phyloP scores from a whole-genome alignment of 2,329 filamentous ascomycete genomes.

The Colletotrichum destructivum region DNA sequence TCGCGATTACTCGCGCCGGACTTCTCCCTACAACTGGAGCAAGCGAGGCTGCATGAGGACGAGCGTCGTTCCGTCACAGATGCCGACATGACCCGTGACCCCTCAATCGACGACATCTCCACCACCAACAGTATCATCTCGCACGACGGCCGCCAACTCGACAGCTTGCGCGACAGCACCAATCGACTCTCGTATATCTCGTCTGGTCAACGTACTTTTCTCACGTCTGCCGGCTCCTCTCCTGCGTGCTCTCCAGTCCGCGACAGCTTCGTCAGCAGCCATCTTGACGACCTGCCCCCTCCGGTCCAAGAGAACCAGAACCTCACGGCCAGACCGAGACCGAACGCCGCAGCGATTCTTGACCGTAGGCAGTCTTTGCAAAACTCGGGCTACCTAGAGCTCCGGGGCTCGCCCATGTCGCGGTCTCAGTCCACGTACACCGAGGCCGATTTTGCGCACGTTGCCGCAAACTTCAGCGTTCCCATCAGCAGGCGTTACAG shows the following conservation, averaged over 20 bases:
- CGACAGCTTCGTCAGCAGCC: slow-evolving; percentile 63
- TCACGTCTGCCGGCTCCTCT: slow-evolving; percentile 73
- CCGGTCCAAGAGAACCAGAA: slow-evolving; percentile 43
- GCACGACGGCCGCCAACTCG: slow-evolving; percentile 71
- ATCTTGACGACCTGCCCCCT: slow-evolving; percentile 41
- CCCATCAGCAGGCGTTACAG: slow-evolving; percentile 65
- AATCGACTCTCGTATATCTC: slow-evolving; percentile 73
- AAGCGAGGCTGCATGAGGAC: slow-evolving; percentile 44
- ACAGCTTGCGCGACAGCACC: slow-evolving; percentile 69
- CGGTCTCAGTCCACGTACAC: slow-evolving; percentile 46
- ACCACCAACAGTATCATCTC: slow-evolving; percentile 71
- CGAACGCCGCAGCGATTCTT: slow-evolving; percentile 67
- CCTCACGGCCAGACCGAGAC: slow-evolving; percentile 56
- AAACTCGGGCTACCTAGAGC: slow-evolving; percentile 60
- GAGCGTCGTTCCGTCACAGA: slow-evolving; percentile 46
- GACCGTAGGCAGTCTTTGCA: slow-evolving; percentile 69
- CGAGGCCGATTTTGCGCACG: slow-evolving; percentile 45
- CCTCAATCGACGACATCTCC: slow-evolving; percentile 68
- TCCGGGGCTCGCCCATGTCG: slow-evolving; percentile 48
- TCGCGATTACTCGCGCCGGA: slow-evolving; percentile 57
- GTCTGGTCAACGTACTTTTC: slow-evolving; percentile 71
- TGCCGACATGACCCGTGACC: slow-evolving; percentile 54
- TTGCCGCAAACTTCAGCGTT: slow-evolving; percentile 68
- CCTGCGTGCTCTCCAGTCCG: slow-evolving; percentile 70
- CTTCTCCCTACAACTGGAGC: slow-evolving; percentile 51